phyloP scores from a whole-genome alignment of 176 grass and related monocot genomes.

The Avena insularis region DNA sequence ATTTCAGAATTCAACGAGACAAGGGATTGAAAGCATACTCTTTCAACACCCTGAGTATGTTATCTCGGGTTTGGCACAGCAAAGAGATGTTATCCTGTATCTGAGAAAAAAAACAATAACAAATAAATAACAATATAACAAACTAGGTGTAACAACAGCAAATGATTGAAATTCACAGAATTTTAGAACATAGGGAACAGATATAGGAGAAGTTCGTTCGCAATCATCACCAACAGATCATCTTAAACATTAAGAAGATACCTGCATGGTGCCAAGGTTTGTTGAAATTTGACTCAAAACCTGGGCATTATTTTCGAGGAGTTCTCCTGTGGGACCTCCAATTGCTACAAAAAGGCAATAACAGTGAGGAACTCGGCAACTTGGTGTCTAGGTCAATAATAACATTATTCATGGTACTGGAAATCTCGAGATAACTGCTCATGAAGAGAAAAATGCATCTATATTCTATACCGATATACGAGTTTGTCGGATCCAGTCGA shows the following conservation, averaged over 20 bases:
- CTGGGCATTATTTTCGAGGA: conserved; percentile 77
- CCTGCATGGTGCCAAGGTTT: conserved; percentile 86
- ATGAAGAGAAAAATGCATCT: conserved; percentile 19
- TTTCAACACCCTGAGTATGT: conserved; percentile 81
- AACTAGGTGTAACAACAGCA: neutral
- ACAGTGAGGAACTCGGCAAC: neutral
- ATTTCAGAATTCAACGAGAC: conserved; percentile 18
- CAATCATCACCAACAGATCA: conserved; percentile 17
- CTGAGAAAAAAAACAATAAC: conserved; percentile 41
- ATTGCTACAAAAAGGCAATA: conserved; percentile 60
- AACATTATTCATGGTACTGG: neutral
- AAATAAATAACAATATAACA: conserved; percentile 10
- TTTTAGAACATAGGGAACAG: neutral
- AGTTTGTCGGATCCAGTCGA: neutral
- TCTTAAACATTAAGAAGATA: conserved; percentile 41
- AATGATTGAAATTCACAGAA: neutral
- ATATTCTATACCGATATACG: neutral
- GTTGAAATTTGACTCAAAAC: conserved; percentile 78
- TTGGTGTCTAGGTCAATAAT: neutral
- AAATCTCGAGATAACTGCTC: conserved; percentile 20
- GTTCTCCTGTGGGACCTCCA: conserved; percentile 79
- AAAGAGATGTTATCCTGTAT: conserved; percentile 85
- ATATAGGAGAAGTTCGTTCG: neutral
- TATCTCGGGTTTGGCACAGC: conserved; percentile 86
- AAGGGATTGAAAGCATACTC: conserved; percentile 65